Evolutionary conservation across 306 rosid genomes (phyloP), one percentile per base, ranked within the genome.

Genomic region (Trifolium subterraneum): DNA sequence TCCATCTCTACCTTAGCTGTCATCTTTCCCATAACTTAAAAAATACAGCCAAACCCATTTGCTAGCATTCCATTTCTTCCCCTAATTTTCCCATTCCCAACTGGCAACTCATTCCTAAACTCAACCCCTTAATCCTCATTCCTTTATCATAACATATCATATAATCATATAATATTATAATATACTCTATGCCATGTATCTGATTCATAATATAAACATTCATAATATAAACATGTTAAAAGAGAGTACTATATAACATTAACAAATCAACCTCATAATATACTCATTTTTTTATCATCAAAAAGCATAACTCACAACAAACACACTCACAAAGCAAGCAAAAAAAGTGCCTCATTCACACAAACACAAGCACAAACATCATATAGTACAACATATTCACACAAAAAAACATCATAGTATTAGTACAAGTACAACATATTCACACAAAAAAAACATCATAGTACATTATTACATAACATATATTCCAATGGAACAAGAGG

Each of bases 401-500:
- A 20, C 7, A 12, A 4, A 41, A 8, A 41, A 41, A 41, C 14
- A 41, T 41, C 45, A 41, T 41, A 41, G 45, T 41, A 41, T 39
- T 10, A 39, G 10, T 39, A 39, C 44, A 8, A 39, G 8, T 5
- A 7, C 15, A 41, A 41, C 14, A 11, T 41, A 10, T 39, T 39
- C 29, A 48, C 10, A 68, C 62, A 50, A 68, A 6, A 67, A 5
- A 9, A 42, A 25, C 81, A 82, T 44, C 48, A 8, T 16, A 45
- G 36, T 47, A 58, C 65, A 29, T 60, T 29, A 15, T 60, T 29
- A 60, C 11, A 56, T 25, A 1, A 23, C 23, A 7, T 36, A 36
- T 36, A 20, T 61, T 61, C 70, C 69, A 27, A 85, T 83, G 88
- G 92, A 84, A 33, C 84, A 82, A 36, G 79, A 79, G 8, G 90